Evolutionary conservation across 345 rosid genomes (phyloP).

Genomic region (Combretum micranthum): DNA sequence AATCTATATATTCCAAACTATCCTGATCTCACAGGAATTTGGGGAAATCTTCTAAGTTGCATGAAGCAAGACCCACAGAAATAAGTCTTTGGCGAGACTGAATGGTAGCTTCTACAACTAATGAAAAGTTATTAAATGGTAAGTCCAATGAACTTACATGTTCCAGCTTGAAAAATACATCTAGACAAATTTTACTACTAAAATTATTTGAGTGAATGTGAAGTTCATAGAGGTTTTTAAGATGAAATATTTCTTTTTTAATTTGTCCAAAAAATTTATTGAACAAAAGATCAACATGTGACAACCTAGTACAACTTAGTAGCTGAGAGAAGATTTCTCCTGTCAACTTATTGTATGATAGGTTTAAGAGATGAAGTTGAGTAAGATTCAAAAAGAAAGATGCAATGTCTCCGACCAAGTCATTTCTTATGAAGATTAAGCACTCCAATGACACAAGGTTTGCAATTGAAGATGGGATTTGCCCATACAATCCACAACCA

Average conservation of each 20-base stretch:
- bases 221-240: too few species aligned
- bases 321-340: neutral
- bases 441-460: neutral
- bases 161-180: neutral
- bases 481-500: neutral
- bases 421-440: too few species aligned
- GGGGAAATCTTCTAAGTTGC: slow-evolving; percentile 15
- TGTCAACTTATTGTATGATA: too few species aligned
- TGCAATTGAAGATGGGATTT: too few species aligned
- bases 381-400: too few species aligned
- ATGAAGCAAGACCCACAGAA: slow-evolving; percentile 3
- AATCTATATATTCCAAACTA: neutral
- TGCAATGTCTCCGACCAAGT: too few species aligned
- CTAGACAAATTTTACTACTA: neutral
- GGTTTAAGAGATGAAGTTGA: too few species aligned
- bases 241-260: too few species aligned
- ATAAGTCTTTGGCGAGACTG: neutral
- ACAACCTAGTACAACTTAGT: too few species aligned
- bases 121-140: slow-evolving; percentile 6
- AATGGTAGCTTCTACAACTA: neutral
- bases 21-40: slow-evolving; percentile 10
- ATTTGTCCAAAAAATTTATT: too few species aligned
- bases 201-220: too few species aligned
- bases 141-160: accelerated
- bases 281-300: too few species aligned